Base-by-base conservation (phyloP, 768 basidiomycete genomes). In the Suillus clintonianus region DNA sequence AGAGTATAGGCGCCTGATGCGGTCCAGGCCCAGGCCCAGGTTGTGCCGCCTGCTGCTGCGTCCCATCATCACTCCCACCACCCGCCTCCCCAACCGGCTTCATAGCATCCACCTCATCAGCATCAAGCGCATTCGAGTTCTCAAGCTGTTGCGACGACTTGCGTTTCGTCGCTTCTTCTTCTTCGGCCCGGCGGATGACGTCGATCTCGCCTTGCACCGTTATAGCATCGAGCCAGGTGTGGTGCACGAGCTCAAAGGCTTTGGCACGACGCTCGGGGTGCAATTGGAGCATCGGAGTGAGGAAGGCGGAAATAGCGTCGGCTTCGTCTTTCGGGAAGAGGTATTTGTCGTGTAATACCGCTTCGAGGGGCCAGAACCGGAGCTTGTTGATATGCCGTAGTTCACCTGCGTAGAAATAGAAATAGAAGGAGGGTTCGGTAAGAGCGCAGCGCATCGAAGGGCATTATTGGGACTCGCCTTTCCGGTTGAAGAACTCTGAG, bases 401-500 rank as follows among this genome's bases (percentile, higher is more conserved):
- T 78, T 98, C 96, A 57, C 86, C 88, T 88, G 27, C 27, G 27
- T 27, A 27, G 27, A 27, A 27, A 27, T 27, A 27, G 4, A 27
- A 27, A 27, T 27, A 53, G 51, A 27, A 27, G 27, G 27, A 27
- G 2, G 27, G 4, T 27, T 2, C 27, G 27, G 27, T 27, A 27
- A 27, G 27, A 2, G 4, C 27, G 4, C 27, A 27, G 27, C 27
- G 27, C 27, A 27, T 27, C 27, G 27, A 27, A 27, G 27, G 27
- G 27, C 27, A 27, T 27, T 27, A 27, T 27, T 2, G 27, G 27
- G 2, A 27, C 27, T 27, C 27, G 27, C 27, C 27, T 27, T 27
- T 91, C n/a, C 95, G 88, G 68, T 90, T 99, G 81, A 99, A 99
- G 72, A 97, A 95, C 73, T 99, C 96, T 53, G 86, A 85, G 65